A percentile compares a stretch with the other conserved stretches of the same genome.
Conservation (phyloP, 75 land plant species). For the Selaginella tamariscina region DNA sequence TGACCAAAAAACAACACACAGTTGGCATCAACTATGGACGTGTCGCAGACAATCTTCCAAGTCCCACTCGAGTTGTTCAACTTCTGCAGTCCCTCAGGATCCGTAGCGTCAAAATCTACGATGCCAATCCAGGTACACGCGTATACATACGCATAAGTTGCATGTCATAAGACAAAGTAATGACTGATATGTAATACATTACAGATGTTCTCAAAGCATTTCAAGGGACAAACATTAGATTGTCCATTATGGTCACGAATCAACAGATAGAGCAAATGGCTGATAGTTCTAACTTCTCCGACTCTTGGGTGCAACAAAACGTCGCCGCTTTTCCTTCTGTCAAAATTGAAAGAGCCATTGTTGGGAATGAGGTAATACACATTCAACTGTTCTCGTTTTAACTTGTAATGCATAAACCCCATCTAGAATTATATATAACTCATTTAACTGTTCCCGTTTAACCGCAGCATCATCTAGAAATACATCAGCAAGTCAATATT, state of each 20-base stretch:
- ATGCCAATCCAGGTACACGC: neutral
- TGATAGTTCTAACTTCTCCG: neutral
- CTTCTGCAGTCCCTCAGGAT: neutral
- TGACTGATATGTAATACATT: too few species aligned
- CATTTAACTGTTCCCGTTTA: too few species aligned
- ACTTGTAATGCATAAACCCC: too few species aligned
- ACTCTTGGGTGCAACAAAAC: neutral
- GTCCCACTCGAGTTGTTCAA: neutral
- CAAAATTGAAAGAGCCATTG: neutral
- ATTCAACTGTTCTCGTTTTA: too few species aligned
- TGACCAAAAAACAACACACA: neutral
- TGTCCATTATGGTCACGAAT: neutral
- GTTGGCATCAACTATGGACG: neutral
- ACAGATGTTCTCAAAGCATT: neutral
- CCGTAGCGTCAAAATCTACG: neutral
- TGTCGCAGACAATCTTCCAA: neutral
- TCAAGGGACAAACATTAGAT: neutral
- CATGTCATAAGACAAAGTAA: too few species aligned
- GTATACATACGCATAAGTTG: too few species aligned
- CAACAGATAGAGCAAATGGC: neutral
- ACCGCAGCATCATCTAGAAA: too few species aligned
- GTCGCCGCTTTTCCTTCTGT: neutral
- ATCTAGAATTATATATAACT: too few species aligned
- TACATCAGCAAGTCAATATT: too few species aligned
- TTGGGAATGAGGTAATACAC: neutral